Base-by-base conservation (phyloP, 306 rosid species). In the Acacia melanoxylon region DNA sequence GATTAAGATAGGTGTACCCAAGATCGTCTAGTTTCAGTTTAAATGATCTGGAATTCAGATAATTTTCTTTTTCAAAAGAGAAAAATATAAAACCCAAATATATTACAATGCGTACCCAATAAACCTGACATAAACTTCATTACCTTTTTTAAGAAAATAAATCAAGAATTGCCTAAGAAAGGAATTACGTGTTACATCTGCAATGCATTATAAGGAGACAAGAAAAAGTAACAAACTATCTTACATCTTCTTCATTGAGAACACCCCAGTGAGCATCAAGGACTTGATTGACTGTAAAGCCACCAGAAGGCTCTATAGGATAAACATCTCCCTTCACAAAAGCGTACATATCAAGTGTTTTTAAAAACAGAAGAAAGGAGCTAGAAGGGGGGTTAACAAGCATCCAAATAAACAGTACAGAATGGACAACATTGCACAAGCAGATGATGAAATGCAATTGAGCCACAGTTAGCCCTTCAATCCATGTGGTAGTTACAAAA, bases 231-330 rank as follows among this genome's bases (percentile, higher is more conserved):
- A 85, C 31, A 56, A 79, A 44, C 79, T 82, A 78, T 75, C 95
- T 89, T 89, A 93, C 97, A 86, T 93, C 97, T 66, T 93, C 97
- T 14, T 93, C 92, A 78, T 83, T 73, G 72, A 93, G 92, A 62
- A 85, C 94, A 73, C 98, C 98, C 98, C 98, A 93, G 82, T 93
- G 94, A 80, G 97, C 98, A 45, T 91, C 96, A 83, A 91, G 97
- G 80, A 93, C 91, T 89, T 90, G 97, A 52, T 83, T 89, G 88
- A 87, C 52, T n/a, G 87, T n/a, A 82, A 84, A 82, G 75, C 83
- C 78, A 78, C 86, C 92, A 42, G 85, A 86, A 13, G 92, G 82
- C 86, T 93, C 98, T 87, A 86, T 91, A 49, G 98, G 98, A 90
- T 93, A 93, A 84, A 93, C 98, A 83, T 93, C 98, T 79, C 98